Conservation (phyloP, 352 stramenopile species). For the Globisporangium yorkense region DNA sequence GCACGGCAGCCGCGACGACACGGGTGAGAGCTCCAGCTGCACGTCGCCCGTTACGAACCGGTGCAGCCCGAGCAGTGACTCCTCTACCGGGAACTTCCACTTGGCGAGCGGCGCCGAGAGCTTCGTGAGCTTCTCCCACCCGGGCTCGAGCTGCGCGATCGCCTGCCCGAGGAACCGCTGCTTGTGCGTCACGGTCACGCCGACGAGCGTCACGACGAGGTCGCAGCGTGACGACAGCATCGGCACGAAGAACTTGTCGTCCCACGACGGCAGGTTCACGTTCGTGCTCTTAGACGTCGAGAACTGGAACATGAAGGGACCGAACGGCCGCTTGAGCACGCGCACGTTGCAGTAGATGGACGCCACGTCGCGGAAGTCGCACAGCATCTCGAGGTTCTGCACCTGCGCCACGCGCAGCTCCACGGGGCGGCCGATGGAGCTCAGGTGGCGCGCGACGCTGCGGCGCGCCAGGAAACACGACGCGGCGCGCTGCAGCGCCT, state of each 20-base stretch:
- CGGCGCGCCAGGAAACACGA: conserved; percentile 32
- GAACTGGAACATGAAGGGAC: conserved; percentile 87
- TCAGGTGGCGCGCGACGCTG: conserved; percentile 32
- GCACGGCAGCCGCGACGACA: conserved; percentile 53
- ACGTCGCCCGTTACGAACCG: conserved; percentile 62
- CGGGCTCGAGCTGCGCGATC: conserved; percentile 44
- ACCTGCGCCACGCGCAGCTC: conserved; percentile 47
- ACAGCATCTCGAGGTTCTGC: conserved; percentile 59
- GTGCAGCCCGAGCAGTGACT: conserved; percentile 56
- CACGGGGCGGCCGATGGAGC: conserved; percentile 51
- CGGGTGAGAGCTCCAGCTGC: conserved; percentile 44
- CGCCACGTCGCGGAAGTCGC: conserved; percentile 64
- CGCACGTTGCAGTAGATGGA: conserved; percentile 72
- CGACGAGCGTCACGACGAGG: conserved; percentile 71
- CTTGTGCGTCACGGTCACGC: conserved; percentile 43
- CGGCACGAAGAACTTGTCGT: conserved; percentile 68
- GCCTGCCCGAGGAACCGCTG: conserved; percentile 67
- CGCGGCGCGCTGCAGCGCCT: conserved; percentile 27
- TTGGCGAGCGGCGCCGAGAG: conserved; percentile 48
- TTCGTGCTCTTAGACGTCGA: conserved; percentile 47
- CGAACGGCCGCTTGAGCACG: conserved; percentile 83
- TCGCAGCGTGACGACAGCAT: conserved; percentile 81
- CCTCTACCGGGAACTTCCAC: conserved; percentile 78
- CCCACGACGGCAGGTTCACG: conserved; percentile 51
- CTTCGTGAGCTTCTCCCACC: conserved; percentile 47